A percentile compares a stretch with the other conserved stretches of the same genome.
Conservation (phyloP, 2,329 filamentous ascomycete genomes). For the Fonsecaea pugnacius region DNA sequence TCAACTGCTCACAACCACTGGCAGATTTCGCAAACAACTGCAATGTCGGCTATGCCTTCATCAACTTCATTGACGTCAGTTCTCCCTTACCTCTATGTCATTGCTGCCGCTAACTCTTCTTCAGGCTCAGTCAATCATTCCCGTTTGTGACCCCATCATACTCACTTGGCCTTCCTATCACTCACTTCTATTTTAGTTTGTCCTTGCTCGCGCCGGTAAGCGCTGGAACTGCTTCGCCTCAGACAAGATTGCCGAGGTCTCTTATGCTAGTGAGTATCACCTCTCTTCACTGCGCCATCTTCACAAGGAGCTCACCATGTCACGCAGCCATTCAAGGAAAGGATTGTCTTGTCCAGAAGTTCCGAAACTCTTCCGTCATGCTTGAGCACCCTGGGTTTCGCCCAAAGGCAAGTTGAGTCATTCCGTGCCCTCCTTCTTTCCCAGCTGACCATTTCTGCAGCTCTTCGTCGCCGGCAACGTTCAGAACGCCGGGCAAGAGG, state of each 20-base stretch:
- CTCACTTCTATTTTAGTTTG: conserved; percentile 63
- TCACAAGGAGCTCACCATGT: conserved; percentile 21
- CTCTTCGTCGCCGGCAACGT: conserved; percentile 59
- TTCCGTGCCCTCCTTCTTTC: neutral
- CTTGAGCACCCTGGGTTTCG: conserved; percentile 78
- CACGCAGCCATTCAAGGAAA: conserved; percentile 81
- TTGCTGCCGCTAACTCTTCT: conserved; percentile 13
- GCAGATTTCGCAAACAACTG: conserved; percentile 77
- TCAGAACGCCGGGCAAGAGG: conserved; percentile 69
- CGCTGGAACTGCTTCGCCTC: conserved; percentile 80
- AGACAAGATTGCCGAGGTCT: conserved; percentile 84
- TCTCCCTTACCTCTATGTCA: neutral
- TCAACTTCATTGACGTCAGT: conserved; percentile 85
- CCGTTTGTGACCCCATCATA: conserved; percentile 13
- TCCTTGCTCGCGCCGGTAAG: conserved; percentile 70
- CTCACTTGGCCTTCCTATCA: conserved; percentile 20
- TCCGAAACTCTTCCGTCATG: conserved; percentile 96
- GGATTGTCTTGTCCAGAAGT: conserved; percentile 90
- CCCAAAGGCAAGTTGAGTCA: conserved; percentile 67
- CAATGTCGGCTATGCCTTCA: conserved; percentile 96
- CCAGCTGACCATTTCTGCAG: conserved; percentile 40
- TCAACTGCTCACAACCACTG: conserved; percentile 20
- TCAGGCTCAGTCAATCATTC: conserved; percentile 34
- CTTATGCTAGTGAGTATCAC: conserved; percentile 79
- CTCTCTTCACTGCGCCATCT: neutral